Conservation (phyloP, 805 yeast genomes). For the Metschnikowia reukaufii region DNA sequence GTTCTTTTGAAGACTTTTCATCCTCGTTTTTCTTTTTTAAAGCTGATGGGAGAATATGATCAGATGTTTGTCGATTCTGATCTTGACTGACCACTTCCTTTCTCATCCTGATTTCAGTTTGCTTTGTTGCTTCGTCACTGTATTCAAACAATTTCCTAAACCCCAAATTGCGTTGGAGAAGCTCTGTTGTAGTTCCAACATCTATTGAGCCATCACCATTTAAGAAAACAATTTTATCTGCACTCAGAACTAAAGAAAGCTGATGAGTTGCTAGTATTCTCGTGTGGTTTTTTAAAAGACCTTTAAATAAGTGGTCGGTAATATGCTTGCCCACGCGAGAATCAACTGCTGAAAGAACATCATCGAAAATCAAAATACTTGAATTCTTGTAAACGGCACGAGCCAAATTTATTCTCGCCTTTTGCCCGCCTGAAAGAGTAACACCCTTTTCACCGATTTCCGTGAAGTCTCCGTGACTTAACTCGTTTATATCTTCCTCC, state of each 20-base stretch:
- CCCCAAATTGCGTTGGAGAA: conserved; percentile 39
- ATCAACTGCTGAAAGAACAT: conserved; percentile 82
- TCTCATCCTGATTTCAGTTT: conserved; percentile 20
- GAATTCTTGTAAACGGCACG: conserved; percentile 72
- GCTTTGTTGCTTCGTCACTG: conserved; percentile 25
- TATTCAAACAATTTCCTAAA: conserved; percentile 42
- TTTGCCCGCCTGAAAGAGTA: conserved; percentile 86
- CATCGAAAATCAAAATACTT: conserved; percentile 71
- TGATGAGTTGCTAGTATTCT: conserved; percentile 85
- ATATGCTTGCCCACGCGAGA: conserved; percentile 84
- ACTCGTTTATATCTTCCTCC: conserved; percentile 58
- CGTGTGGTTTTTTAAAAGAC: conserved; percentile 57
- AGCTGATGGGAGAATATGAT: too few species aligned
- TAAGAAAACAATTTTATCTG: conserved; percentile 68
- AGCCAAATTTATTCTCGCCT: conserved; percentile 77
- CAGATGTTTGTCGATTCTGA: conserved; percentile 17
- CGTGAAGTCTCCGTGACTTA: conserved; percentile 75
- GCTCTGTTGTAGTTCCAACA: conserved; percentile 59
- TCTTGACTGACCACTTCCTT: conserved; percentile 21
- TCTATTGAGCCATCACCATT: conserved; percentile 63
- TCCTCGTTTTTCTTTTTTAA: too few species aligned
- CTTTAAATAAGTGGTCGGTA: conserved; percentile 65
- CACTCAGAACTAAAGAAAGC: conserved; percentile 63
- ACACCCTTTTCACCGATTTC: conserved; percentile 87
- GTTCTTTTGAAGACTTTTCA: background rate